Conservation (phyloP, 2,329 filamentous ascomycete genomes). For the Lachnellula occidentalis region DNA sequence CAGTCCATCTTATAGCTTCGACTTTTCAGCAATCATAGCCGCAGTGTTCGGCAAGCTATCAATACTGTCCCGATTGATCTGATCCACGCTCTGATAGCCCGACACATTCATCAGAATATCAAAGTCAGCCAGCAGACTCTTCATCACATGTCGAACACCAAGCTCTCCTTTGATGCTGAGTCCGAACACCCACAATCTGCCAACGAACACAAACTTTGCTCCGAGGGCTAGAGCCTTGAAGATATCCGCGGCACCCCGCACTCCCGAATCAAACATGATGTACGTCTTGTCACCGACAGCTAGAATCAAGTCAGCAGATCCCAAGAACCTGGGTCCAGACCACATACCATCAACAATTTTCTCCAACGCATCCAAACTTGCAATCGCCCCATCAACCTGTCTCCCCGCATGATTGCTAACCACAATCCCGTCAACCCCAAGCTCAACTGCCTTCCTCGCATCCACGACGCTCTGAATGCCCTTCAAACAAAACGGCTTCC, state of each 20-base stretch:
- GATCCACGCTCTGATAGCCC: slow-evolving; percentile 46
- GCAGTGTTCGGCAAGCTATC: slow-evolving; percentile 40
- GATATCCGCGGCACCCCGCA: slow-evolving; percentile 51
- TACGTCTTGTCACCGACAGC: slow-evolving; percentile 18
- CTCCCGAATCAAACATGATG: slow-evolving; percentile 48
- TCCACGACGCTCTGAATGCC: slow-evolving; percentile 57
- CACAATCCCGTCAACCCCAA: slow-evolving; percentile 55
- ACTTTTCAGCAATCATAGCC: slow-evolving; percentile 34
- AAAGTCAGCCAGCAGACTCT: slow-evolving; percentile 54
- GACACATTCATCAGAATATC: slow-evolving; percentile 57
- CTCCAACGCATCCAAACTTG: slow-evolving; percentile 54
- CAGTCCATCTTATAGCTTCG: slow-evolving; percentile 15
- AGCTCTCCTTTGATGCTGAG: slow-evolving; percentile 54
- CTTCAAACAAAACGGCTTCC: slow-evolving; percentile 55
- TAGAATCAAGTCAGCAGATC: not conserved
- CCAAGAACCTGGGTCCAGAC: not conserved
- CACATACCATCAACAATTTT: slow-evolving; percentile 46
- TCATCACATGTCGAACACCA: slow-evolving; percentile 57
- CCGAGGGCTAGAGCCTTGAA: slow-evolving; percentile 57
- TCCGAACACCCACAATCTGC: slow-evolving; percentile 55
- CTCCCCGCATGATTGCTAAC: slow-evolving; percentile 54
- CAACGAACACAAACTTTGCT: slow-evolving; percentile 57
- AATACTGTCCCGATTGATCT: slow-evolving; percentile 41
- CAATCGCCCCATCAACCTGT: slow-evolving; percentile 56
- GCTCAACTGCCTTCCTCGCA: slow-evolving; percentile 50